Evolutionary conservation across 148 eudicot genomes (phyloP), one percentile per base, ranked within the genome.

Genomic region (Chenopodium quinoa): DNA sequence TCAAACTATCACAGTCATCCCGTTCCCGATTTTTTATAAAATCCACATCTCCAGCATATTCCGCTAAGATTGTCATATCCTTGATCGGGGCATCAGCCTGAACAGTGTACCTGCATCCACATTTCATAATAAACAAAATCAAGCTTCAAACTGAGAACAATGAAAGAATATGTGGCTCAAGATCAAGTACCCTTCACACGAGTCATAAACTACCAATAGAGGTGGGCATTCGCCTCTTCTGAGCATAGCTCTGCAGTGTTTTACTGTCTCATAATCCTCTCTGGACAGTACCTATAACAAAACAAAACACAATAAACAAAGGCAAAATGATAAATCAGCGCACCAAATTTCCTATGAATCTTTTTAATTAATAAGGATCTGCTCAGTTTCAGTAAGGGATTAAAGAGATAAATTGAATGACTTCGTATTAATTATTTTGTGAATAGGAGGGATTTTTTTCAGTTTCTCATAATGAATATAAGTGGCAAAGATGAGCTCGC

Each of bases 11-110:
- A 78, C 98, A 93, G 72, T 93, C 98, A 68, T 93, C 98, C 50
- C 82, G 80, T 84, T 92, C 94, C 77, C 99, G 90, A 75, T 91
- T 96, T 86, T 80, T 91, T 11, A 92, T 85, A 87, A 87, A 96
- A 88, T 96, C 99, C 79, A 93, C 99, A 76, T 96, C 98, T 63
- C 97, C 99, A 7, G 92, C 81, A 81, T 96, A 96, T 76, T 96
- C 99, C 4, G 94, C 78, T 7, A 96, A 79, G 74, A 92, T 72
- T 34, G 99, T 92, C 94, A 93, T 82, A 77, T 96, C 95, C 91
- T 90, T 93, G 84, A 93, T 92, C 29, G 87, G 93, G 58, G 88
- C 88, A 73, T 93, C 99, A 77, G 97, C 99, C 84, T 92, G 90
- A 54, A 93, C 92, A 7, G 98, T 91, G 86, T 86, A 96, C 50